These are phyloP conservation scores for Phytophthora pluvialis DNA, from an alignment of 352 stramenopile species.

Conservation along the genomic window DNA sequence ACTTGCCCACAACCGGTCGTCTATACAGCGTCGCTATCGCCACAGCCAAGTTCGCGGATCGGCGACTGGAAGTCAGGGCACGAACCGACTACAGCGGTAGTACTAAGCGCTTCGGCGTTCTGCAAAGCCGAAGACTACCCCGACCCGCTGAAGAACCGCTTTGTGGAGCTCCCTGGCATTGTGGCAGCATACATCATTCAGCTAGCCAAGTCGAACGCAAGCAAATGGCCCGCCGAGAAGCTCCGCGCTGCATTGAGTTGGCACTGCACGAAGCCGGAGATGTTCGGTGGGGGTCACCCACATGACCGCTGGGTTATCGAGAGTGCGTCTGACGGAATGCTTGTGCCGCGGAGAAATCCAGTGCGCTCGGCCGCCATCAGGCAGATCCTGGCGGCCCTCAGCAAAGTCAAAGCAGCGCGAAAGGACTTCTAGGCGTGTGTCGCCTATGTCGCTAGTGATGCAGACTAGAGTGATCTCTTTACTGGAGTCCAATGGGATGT, in stretches of 20 bases:
- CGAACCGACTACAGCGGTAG: neutral
- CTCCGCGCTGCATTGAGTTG: neutral
- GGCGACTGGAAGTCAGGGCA: neutral
- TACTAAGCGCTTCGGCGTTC: neutral
- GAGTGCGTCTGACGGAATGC: neutral
- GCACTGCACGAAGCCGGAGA: conserved; percentile 18
- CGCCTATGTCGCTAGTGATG: conserved; percentile 13
- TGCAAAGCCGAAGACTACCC: neutral
- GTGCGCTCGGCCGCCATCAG: conserved; percentile 5
- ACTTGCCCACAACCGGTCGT: neutral
- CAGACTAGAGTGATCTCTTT: conserved; percentile 2
- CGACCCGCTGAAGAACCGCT: neutral
- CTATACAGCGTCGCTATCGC: neutral
- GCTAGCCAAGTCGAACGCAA: neutral
- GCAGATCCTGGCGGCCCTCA: conserved; percentile 15
- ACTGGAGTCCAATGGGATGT: conserved; percentile 10
- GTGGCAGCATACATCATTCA: neutral
- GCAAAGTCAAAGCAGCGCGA: conserved; percentile 23
- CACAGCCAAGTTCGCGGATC: neutral
- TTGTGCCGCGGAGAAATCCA: conserved; percentile 10
- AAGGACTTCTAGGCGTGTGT: conserved; percentile 7
- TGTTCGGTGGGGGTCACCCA: conserved; percentile 12
- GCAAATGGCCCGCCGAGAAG: neutral
- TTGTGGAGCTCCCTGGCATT: neutral
- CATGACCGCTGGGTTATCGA: conserved; percentile 18